Evolutionary conservation across 768 basidiomycete genomes (phyloP).

Genomic region (Pisolithus tinctorius): DNA sequence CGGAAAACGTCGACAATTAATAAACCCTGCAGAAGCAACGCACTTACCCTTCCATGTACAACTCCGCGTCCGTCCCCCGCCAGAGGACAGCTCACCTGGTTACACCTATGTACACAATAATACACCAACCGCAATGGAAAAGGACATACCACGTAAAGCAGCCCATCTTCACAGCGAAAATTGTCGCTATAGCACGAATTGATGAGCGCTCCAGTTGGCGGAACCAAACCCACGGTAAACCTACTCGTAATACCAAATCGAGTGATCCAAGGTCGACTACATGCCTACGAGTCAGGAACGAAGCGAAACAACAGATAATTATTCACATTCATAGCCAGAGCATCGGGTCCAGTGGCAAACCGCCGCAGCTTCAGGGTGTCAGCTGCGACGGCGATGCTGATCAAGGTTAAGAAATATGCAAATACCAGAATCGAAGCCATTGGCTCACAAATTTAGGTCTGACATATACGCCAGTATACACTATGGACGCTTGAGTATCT

Average conservation of each 20-base stretch:
- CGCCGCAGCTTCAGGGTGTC: conserved; percentile 50
- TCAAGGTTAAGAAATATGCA: conserved; percentile 5
- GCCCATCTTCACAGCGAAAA: conserved; percentile 75
- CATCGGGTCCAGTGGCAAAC: conserved; percentile 41
- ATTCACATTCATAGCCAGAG: conserved; percentile 57
- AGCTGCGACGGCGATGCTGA: conserved; percentile 51
- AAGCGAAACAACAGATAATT: conserved; percentile 1
- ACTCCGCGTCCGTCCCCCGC: conserved; percentile 62
- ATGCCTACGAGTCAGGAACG: background rate
- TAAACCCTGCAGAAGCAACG: background rate
- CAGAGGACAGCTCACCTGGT: conserved; percentile 57
- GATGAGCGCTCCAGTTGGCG: background rate
- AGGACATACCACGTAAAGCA: conserved; percentile 63
- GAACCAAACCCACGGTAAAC: conserved; percentile 11
- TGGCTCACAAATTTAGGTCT: conserved; percentile 65
- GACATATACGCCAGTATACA: conserved; percentile 78
- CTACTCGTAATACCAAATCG: conserved; percentile 74
- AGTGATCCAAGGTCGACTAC: conserved; percentile 72
- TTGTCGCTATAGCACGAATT: conserved; percentile 40
- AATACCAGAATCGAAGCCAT: background rate
- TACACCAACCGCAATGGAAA: background rate
- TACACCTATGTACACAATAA: conserved; percentile 1
- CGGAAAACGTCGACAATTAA: background rate
- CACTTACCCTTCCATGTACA: conserved; percentile 61
- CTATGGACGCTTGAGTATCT: conserved; percentile 26